Evolutionary conservation across 495 filamentous ascomycete species (phyloP).

Genomic region (Letharia columbiana): DNA sequence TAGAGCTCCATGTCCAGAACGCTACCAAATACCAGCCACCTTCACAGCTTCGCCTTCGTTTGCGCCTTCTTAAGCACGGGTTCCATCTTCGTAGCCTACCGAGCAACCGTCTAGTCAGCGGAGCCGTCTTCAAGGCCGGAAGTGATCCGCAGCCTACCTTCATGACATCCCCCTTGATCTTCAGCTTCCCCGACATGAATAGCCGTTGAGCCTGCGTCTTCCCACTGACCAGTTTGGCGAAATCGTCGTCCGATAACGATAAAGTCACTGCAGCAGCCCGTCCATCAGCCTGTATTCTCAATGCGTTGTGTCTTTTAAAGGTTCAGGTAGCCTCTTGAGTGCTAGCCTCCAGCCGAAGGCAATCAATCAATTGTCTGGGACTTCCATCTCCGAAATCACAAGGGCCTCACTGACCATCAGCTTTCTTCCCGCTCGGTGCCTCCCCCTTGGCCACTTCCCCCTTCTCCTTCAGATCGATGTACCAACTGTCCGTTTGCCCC

Average conservation of each 20-base stretch:
- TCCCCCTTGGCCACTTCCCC: constrained; percentile 72
- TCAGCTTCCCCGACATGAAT: constrained; percentile 95
- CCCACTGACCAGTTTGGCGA: constrained; percentile 68
- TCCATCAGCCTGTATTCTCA: not conserved
- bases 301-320: not conserved
- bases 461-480: constrained; percentile 90
- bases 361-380: not conserved
- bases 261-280: constrained; percentile 58
- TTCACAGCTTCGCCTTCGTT: constrained; percentile 75
- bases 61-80: constrained; percentile 86
- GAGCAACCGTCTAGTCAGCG: constrained; percentile 7
- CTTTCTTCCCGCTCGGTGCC: constrained; percentile 47
- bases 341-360: not conserved
- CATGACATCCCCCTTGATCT: constrained; percentile 98
- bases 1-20: not conserved
- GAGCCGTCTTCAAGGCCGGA: not conserved
- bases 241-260: constrained; percentile 75
- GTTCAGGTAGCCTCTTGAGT: not conserved
- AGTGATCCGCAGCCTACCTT: constrained; percentile 13
- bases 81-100: constrained; percentile 91
- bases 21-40: not conserved
- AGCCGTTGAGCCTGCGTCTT: constrained; percentile 91
- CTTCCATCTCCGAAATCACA: not conserved
- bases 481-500: constrained; percentile 74
- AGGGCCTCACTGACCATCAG: constrained; percentile 56